Evolutionary conservation across 2,329 filamentous ascomycete species (phyloP), one percentile per base, ranked within the genome.

Genomic region (Fusarium papillatum): DNA sequence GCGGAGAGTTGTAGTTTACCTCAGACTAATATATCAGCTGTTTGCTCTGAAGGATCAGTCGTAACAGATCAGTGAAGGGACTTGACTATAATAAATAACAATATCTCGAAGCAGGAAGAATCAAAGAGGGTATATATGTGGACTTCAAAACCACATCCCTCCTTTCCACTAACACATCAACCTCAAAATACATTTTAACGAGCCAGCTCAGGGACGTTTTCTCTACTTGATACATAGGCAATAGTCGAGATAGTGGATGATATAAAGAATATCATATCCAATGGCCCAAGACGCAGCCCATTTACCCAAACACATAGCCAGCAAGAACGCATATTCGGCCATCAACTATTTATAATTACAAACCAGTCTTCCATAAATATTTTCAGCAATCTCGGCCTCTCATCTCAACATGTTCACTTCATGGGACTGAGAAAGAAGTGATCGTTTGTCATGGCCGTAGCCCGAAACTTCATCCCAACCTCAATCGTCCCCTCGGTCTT

Each of bases 401-500:
- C 46, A 17, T 48, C 5, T 31, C n/a, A 2, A 31, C 2, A 50
- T 13, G 8, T 60, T 60, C 68, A 80, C 64, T 76, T 80, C 79
- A 80, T 80, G 6, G 79, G 79, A 7, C 72, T 81, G 5, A 81
- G 75, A 61, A 81, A 81, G 63, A 80, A 79, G 63, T 93, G 91
- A 65, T 88, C 83, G 48, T 86, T 84, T 60, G 91, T 93, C 74
- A 89, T 88, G 78, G 88, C 87, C 71, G 87, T 82, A 5, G 92
- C 89, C 77, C 91, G 88, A 70, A 93, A 83, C 77, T 82, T 85
- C 87, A 90, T 91, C 0, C 91, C 91, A 14, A 93, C 88, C 68
- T 86, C 85, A 13, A 93, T 79, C 60, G 84, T 80, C 0, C 90
- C 90, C 73, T 91, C 88, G 53, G 84, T 85, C 71, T 88, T 85